Percentiles rank a stretch among this genome's conserved stretches.
Conservation (phyloP, 2,329 filamentous ascomycete species). For the Pseudocercospora fuligena region DNA sequence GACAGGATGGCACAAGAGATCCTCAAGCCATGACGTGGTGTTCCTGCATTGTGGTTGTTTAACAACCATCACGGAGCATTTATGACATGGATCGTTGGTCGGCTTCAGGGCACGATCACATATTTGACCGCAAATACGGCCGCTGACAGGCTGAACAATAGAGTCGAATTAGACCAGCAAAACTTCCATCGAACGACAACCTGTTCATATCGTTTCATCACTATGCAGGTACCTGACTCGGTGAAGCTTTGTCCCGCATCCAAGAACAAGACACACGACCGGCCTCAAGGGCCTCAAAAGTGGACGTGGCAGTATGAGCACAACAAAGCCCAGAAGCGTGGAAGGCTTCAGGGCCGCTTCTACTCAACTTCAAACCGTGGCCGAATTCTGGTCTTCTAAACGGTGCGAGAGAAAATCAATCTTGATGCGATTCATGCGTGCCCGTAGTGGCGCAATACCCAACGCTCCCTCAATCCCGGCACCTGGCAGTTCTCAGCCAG, state of each 20-base stretch:
- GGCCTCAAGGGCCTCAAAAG: neutral
- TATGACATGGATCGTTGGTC: neutral
- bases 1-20: neutral
- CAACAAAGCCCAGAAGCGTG: neutral
- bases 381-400: neutral
- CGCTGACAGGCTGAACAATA: neutral
- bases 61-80: neutral
- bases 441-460: neutral
- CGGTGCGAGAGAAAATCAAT: neutral
- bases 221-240: neutral
- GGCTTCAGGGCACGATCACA: neutral
- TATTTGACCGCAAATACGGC: neutral
- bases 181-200: neutral
- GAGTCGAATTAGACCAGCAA: neutral
- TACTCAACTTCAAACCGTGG: neutral
- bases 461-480: neutral
- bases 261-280: neutral
- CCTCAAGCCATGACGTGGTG: neutral
- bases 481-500: neutral
- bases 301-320: no score
- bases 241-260: neutral
- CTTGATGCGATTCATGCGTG: neutral
- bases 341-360: neutral
- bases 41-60: neutral
- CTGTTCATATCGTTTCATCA: neutral